These are phyloP conservation scores for Calocera cornea DNA, from an alignment of 768 basidiomycete species.

Conservation along the genomic window DNA sequence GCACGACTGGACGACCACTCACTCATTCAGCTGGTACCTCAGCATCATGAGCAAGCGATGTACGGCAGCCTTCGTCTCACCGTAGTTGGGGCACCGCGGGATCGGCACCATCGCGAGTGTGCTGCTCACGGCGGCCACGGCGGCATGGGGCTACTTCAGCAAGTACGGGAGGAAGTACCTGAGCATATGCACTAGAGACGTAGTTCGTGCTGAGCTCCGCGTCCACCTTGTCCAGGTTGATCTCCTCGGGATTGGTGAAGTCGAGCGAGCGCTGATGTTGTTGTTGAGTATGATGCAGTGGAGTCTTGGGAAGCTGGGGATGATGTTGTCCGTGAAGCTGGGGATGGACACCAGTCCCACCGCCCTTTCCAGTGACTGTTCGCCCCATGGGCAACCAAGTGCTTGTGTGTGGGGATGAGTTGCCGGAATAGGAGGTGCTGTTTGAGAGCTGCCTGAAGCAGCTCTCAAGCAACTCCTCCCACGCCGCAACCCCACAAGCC, in stretches of 20 bases:
- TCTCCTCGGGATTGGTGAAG: conserved; percentile 8
- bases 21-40: conserved; percentile 9
- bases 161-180: conserved; percentile 11
- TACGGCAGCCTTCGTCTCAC: conserved; percentile 12
- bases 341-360: not conserved
- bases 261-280: conserved; percentile 12
- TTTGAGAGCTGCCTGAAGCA: no score
- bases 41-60: conserved; percentile 10
- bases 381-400: no score
- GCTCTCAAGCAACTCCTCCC: no score
- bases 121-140: conserved; percentile 4
- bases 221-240: conserved; percentile 10
- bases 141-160: conserved; percentile 7
- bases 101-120: conserved; percentile 10
- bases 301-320: conserved; percentile 4
- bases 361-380: no score
- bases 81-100: conserved; percentile 12
- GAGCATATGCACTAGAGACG: conserved; percentile 6
- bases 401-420: no score
- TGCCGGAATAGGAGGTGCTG: no score
- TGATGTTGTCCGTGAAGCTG: not conserved
- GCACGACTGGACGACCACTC: not conserved
- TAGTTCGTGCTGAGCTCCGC: conserved; percentile 12
- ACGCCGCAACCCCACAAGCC: no score
- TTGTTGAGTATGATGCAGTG: conserved; percentile 9